Evolutionary conservation across 257 asterid species (phyloP).

Genomic region (Coffea eugenioides): DNA sequence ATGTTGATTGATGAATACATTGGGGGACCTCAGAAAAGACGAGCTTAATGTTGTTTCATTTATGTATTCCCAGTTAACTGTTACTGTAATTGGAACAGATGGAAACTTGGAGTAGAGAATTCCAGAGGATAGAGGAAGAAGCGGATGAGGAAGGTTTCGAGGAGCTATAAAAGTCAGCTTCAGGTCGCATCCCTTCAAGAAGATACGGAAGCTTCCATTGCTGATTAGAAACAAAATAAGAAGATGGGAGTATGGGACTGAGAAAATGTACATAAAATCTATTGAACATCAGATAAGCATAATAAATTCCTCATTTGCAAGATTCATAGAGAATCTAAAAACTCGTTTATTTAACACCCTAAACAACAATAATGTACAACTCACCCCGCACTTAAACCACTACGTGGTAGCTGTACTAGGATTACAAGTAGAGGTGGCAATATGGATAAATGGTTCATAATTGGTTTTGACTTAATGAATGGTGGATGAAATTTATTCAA

Average conservation of each 20-base stretch:
- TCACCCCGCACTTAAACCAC: not conserved
- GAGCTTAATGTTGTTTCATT: not conserved
- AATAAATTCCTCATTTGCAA: not conserved
- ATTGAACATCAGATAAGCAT: not conserved
- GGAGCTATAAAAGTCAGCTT: constrained; percentile 46
- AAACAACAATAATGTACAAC: not conserved
- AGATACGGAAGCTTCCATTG: no score
- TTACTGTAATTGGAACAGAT: constrained; percentile 37
- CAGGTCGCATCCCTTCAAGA: no score
- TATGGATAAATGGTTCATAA: no score
- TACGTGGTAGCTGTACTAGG: not conserved
- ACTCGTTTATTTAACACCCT: no score
- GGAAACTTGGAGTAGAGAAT: constrained; percentile 77
- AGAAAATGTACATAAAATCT: no score
- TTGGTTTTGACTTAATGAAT: no score
- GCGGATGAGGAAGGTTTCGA: constrained; percentile 93
- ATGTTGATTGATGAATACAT: not conserved
- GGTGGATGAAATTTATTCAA: no score
- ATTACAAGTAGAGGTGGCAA: no score
- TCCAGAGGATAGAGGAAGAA: constrained; percentile 70
- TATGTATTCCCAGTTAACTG: not conserved
- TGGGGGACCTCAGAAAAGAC: not conserved
- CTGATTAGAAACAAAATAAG: no score
- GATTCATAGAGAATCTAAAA: not conserved
- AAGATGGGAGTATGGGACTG: not conserved